phyloP scores from a whole-genome alignment of 352 stramenopile genomes.

The Phytophthora chlamydospora region DNA sequence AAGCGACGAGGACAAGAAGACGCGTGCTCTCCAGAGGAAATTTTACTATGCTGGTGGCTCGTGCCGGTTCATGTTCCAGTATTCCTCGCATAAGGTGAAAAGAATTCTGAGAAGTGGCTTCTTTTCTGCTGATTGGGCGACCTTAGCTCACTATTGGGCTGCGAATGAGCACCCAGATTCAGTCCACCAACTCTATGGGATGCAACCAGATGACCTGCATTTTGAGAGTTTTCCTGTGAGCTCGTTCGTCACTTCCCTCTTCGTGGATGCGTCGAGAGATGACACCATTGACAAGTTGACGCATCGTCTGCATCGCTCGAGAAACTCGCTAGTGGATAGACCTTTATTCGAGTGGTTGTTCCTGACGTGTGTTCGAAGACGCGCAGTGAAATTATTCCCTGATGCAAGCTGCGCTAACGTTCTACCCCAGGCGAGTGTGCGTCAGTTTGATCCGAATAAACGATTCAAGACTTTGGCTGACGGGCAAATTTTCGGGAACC shows the following conservation, averaged over 20 bases:
- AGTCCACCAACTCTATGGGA: constrained; percentile 21
- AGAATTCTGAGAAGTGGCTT: neutral
- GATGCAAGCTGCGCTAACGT: neutral
- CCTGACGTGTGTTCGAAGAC: constrained; percentile 1
- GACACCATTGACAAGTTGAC: neutral
- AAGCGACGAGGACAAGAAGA: constrained; percentile 12
- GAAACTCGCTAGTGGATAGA: constrained; percentile 1
- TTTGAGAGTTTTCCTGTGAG: constrained; percentile 1
- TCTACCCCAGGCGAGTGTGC: constrained; percentile 9
- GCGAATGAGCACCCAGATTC: neutral
- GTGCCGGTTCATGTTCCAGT: constrained; percentile 36
- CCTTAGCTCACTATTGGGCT: constrained; percentile 1
- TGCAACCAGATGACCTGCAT: constrained; percentile 1
- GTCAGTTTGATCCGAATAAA: constrained; percentile 16
- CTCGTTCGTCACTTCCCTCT: constrained; percentile 6
- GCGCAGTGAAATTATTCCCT: neutral
- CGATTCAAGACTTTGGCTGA: constrained; percentile 13
- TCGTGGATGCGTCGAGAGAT: neutral
- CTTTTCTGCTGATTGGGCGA: neutral
- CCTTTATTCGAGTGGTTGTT: constrained; percentile 20
- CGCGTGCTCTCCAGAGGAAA: constrained; percentile 20
- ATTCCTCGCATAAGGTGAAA: constrained; percentile 11
- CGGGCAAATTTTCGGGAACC: constrained; percentile 23
- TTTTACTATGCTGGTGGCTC: constrained; percentile 36
- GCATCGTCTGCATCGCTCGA: neutral